Base-by-base conservation (phyloP, 2,329 filamentous ascomycete species). In the Hymenoscyphus albidus region DNA sequence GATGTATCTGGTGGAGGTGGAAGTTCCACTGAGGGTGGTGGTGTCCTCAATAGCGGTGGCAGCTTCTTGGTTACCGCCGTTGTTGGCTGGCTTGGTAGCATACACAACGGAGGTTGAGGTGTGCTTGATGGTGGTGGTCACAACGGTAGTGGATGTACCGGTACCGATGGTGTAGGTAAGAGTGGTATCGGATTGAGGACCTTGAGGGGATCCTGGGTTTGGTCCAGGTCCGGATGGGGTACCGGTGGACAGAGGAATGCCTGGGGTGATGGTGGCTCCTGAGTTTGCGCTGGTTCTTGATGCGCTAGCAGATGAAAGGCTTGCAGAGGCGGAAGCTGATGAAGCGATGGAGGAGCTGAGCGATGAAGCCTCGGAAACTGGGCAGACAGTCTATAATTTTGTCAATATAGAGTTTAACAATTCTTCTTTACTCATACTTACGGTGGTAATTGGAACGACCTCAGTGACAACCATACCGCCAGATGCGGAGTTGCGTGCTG, bases 311-410 rank as follows among this genome's bases (percentile, higher is more conserved):
- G 32, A 35, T 56, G 65, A 63, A 55, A 62, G 63, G 31, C 63
- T 62, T 31, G 66, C 55, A 22, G 61, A 62, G 9, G 66, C 44
- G 5, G 64, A 58, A 12, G 67, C 65, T 61, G 70, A 69, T 55
- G 80, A 72, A 68, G 81, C 64, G 40, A 78, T 76, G 39, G 78
- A 77, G 32, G 78, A 78, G 75, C 80, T 78, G 66, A 74, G 74
- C 38, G 77, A 79, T 48, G 64, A 63, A 42, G 73, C 72, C 58
- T 79, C 78, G 38, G 76, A 68, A 65, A 82, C 76, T 67, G 81
- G 80, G 77, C 81, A 82, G 70, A 82, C 76, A 66, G 83, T 83
- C 70, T 73, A 42, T 10, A 59, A 16, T 39, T 7, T 10, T 42
- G 40, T 68, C 59, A 69, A 61, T 62, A 18, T 40, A 62, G 13